phyloP scores from a whole-genome alignment of 192 early-diverging fungal species.

The Geranomyces michiganensis region DNA sequence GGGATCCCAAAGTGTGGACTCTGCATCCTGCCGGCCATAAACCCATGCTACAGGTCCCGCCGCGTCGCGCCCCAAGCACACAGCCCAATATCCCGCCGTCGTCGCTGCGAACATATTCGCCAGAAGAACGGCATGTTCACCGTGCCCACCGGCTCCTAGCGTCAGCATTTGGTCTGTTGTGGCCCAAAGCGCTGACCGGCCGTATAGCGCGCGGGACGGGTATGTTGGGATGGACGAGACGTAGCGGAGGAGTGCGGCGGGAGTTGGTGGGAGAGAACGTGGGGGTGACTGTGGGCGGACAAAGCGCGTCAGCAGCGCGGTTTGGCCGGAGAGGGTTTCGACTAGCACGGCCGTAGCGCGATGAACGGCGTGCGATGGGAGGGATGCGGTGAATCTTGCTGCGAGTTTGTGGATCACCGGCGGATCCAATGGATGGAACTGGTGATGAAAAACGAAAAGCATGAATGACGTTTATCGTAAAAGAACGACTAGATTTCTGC shows the following conservation, averaged over 20 bases:
- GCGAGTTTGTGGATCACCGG: constrained; percentile 38
- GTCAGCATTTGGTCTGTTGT: constrained; percentile 57
- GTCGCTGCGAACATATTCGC: constrained; percentile 48
- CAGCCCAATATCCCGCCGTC: too few relatives aligned
- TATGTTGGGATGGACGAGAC: constrained; percentile 54
- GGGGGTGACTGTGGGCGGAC: constrained; percentile 53
- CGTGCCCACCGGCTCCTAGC: constrained; percentile 49
- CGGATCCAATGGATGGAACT: constrained; percentile 53
- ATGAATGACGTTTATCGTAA: too few relatives aligned
- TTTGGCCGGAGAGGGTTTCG: constrained; percentile 46
- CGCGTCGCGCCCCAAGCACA: constrained; percentile 49
- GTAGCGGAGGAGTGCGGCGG: constrained; percentile 42
- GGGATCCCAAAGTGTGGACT: constrained; percentile 49
- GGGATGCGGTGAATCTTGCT: constrained; percentile 26
- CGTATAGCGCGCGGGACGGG: constrained; percentile 42
- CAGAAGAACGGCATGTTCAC: constrained; percentile 60
- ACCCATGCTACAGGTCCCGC: constrained; percentile 54
- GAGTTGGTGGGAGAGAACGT: constrained; percentile 17
- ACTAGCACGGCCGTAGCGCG: constrained; percentile 18
- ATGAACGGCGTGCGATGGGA: not conserved
- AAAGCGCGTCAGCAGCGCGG: constrained; percentile 47
- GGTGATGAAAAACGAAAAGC: not conserved
- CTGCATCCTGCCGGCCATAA: constrained; percentile 8
- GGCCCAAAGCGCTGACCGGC: constrained; percentile 35
- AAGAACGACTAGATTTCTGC: too few relatives aligned